Percentiles rank a stretch among this genome's conserved stretches.
Evolutionary conservation across 2,329 filamentous ascomycete species (phyloP).

Genomic region (Ophiostoma sp.): DNA sequence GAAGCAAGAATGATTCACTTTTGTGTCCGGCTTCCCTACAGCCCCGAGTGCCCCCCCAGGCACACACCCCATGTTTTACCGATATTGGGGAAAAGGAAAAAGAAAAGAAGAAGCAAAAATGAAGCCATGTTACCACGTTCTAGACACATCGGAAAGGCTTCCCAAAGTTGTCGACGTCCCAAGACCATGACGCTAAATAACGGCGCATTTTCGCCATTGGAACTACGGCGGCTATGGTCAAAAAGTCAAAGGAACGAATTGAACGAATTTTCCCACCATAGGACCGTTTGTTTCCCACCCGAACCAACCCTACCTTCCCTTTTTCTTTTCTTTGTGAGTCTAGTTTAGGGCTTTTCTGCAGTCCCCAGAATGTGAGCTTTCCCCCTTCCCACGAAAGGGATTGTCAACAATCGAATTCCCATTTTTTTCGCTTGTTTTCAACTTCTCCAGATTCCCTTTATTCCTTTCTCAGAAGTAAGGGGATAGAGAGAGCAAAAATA

Average conservation of each 20-base stretch:
- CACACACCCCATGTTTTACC: not conserved
- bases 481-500: not conserved
- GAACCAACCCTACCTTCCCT: not conserved
- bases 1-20: not conserved
- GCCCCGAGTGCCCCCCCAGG: not conserved
- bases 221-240: not conserved
- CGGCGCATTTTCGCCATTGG: conserved; percentile 12
- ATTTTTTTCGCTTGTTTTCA: not conserved
- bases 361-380: not conserved
- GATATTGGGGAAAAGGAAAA: not conserved
- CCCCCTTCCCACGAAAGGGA: not conserved
- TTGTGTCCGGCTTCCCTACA: no score
- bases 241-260: not conserved
- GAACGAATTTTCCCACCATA: not conserved
- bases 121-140: not conserved
- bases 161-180: not conserved
- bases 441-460: not conserved
- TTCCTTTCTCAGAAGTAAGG: not conserved
- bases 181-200: conserved; percentile 12
- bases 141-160: not conserved
- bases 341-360: conserved; percentile 13
- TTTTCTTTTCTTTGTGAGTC: conserved; percentile 4
- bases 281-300: not conserved
- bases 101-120: not conserved
- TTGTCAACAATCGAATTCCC: not conserved